Evolutionary conservation across 176 grass and related monocot species (phyloP).

Genomic region (Thalia dealbata): DNA sequence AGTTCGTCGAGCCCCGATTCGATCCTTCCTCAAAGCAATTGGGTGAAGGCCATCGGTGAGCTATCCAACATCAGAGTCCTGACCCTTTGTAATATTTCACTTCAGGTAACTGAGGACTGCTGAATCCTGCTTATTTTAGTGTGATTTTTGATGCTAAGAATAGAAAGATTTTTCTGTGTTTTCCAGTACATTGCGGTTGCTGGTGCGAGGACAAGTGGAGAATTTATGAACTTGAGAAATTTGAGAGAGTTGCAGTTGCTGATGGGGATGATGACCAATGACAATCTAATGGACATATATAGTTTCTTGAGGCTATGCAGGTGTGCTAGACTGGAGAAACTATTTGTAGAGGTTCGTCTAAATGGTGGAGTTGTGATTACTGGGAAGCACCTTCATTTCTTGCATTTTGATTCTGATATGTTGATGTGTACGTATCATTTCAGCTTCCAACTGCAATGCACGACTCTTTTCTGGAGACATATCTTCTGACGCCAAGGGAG

Average conservation of each 20-base stretch:
- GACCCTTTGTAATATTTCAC: slow-evolving; percentile 66
- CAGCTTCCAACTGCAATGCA: slow-evolving; percentile 56
- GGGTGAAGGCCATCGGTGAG: slow-evolving; percentile 10
- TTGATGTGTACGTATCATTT: slow-evolving; percentile 1
- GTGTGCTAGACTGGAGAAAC: slow-evolving; percentile 42
- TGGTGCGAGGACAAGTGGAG: slow-evolving; percentile 3
- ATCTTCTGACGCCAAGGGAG: slow-evolving; percentile 44
- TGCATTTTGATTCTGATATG: neutral
- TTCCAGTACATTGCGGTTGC: slow-evolving; percentile 16
- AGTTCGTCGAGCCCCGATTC: slow-evolving; percentile 33
- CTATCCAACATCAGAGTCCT: slow-evolving; percentile 48
- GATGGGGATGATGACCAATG: slow-evolving; percentile 65
- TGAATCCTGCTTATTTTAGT: neutral
- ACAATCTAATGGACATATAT: slow-evolving; percentile 67
- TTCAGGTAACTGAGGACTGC: slow-evolving; percentile 36
- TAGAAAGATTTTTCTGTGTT: neutral
- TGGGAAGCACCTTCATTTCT: neutral
- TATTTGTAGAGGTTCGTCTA: slow-evolving; percentile 61
- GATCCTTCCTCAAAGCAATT: neutral
- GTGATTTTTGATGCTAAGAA: neutral
- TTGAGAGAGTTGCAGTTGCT: slow-evolving; percentile 73
- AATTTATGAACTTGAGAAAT: slow-evolving; percentile 28
- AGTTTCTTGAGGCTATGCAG: slow-evolving; percentile 57
- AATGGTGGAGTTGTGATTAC: neutral
- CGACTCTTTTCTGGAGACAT: slow-evolving; percentile 55